Evolutionary conservation across 2,329 filamentous ascomycete species (phyloP), one percentile per base, ranked within the genome.

Genomic region (Verticillium albo-atrum): DNA sequence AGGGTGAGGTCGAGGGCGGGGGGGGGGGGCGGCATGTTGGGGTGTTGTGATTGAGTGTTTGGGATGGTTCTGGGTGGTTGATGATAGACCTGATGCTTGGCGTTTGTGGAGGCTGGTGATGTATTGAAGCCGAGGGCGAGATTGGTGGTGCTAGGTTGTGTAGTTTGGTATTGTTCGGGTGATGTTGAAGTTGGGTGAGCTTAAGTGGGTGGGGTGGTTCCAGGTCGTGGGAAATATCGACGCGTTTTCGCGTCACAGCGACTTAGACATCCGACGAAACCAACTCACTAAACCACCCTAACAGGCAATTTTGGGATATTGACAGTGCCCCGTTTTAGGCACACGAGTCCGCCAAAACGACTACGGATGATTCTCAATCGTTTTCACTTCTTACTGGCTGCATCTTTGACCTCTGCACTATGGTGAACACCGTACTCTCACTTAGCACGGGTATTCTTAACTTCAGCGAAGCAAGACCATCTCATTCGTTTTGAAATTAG

Each of bases 1-100:
- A 97, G 84, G n/a, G 92, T 97, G 58, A 97, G 79, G 65, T 91
- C 88, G 57, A 78, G 71, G 54, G 74, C 68, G 60, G 73, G 67
- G 74, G 54, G 20, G 42, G 62, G 64, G 50, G 56, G 54, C 58
- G 56, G 42, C 42, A 63, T 61, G 54, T 23, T 53, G 25, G 52
- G 52, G n/a, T 23, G 12, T 34, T 20, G n/a, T 32, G 27, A 9
- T n/a, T n/a, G 27, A 20, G 23, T 15, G 25, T 6, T 51, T 7
- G 6, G 20, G 10, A 17, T 20, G 9, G 5, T 17, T 27, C 7
- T 5, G 6, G 12, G 3, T 9, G 6, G 3, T 15, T 9, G 14
- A 15, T 17, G 12, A 9, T 51, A 25, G 9, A 20, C 20, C 10
- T 9, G 20, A 10, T 10, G 30, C 30, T 14, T 32, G 4, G 30